Percentiles rank a stretch among this genome's conserved stretches.
phyloP scores from a whole-genome alignment of 805 yeast genomes.

The Nakazawaea ernobii region DNA sequence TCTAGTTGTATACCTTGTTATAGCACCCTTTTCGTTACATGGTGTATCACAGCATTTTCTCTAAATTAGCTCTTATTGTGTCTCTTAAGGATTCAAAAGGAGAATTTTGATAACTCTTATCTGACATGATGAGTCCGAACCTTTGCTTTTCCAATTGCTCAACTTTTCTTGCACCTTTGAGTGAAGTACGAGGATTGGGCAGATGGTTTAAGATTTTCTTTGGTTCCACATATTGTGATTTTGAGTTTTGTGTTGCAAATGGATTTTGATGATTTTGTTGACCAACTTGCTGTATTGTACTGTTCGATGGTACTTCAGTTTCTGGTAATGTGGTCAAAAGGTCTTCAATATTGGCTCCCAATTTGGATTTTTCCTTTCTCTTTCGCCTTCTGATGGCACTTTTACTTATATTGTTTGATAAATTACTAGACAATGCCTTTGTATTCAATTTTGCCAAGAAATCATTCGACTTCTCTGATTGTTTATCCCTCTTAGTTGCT shows the following conservation, averaged over 20 bases:
- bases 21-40: too few relatives aligned
- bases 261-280: too few relatives aligned
- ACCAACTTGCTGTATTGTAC: neutral
- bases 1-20: neutral
- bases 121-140: slow-evolving; percentile 52
- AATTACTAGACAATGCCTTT: slow-evolving; percentile 25
- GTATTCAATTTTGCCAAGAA: slow-evolving; percentile 34
- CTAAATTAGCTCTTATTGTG: slow-evolving; percentile 36
- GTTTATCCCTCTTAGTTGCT: slow-evolving; percentile 49
- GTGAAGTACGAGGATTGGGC: slow-evolving; percentile 26
- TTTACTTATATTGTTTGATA: slow-evolving; percentile 49
- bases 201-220: slow-evolving; percentile 28
- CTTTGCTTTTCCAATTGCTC: slow-evolving; percentile 51
- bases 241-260: slow-evolving; percentile 12
- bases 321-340: slow-evolving; percentile 44
- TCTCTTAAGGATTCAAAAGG: slow-evolving; percentile 64
- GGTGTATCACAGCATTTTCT: slow-evolving; percentile 1
- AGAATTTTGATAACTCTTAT: slow-evolving; percentile 46
- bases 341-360: slow-evolving; percentile 65
- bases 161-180: slow-evolving; percentile 45
- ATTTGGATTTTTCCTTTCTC: slow-evolving; percentile 53
- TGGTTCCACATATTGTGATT: slow-evolving; percentile 11
- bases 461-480: slow-evolving; percentile 28
- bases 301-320: slow-evolving; percentile 16
- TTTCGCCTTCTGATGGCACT: slow-evolving; percentile 61